These are phyloP conservation scores for Vigna angularis DNA, from an alignment of 306 rosid genomes.

Conservation along the genomic window DNA sequence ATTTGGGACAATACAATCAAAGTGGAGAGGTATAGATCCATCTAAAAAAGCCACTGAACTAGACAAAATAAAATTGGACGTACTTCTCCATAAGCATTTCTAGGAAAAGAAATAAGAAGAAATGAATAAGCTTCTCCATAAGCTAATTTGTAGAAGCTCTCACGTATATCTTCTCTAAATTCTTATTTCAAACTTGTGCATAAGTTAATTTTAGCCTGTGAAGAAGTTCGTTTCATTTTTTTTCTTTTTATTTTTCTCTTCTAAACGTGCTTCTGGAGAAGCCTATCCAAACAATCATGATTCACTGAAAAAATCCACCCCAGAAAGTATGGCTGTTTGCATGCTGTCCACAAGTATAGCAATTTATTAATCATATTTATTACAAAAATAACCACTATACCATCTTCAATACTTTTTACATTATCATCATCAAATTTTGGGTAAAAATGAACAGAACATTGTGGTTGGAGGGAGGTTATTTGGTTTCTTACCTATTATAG, in stretches of 20 bases:
- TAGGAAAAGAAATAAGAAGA: too few species aligned
- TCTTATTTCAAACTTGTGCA: too few species aligned
- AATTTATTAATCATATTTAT: constrained; percentile 36
- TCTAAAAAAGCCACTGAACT: constrained; percentile 19
- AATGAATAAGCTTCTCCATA: too few species aligned
- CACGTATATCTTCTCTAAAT: too few species aligned
- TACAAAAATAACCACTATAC: constrained; percentile 6
- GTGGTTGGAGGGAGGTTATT: constrained; percentile 4
- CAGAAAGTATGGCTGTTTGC: constrained; percentile 21
- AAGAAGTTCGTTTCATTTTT: too few species aligned
- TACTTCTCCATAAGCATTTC: too few species aligned
- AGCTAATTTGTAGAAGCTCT: too few species aligned
- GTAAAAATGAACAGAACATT: constrained; percentile 17
- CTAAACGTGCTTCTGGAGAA: too few species aligned
- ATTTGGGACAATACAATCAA: constrained; percentile 22
- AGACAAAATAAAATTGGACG: not conserved
- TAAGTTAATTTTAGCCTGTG: too few species aligned
- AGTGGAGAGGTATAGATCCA: constrained; percentile 1
- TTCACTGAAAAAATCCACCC: constrained; percentile 16
- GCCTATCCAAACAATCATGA: not conserved
- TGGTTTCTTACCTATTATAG: constrained; percentile 66
- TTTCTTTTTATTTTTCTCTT: too few species aligned
- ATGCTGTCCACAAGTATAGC: not conserved
- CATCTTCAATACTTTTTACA: not conserved
- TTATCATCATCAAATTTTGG: not conserved